Evolutionary conservation across 2,329 filamentous ascomycete species (phyloP).

Genomic region (Zelopaecilomyces penicillatus): DNA sequence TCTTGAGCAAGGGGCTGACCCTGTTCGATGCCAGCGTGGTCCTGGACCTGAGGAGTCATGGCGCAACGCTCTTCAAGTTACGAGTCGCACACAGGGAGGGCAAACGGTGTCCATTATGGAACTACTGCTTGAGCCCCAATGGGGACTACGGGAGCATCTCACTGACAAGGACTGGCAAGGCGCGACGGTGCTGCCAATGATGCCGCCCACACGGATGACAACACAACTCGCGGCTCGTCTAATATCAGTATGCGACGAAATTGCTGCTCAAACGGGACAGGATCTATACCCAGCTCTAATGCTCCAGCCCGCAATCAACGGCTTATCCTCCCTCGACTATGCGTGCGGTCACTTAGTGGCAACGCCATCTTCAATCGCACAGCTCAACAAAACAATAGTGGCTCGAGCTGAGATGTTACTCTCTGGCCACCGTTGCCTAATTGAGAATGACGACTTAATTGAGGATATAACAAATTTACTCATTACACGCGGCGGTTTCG

Average conservation of each 20-base stretch:
- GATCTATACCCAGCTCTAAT: constrained; percentile 13
- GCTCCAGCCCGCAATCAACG: background rate
- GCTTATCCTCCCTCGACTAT: constrained; percentile 9
- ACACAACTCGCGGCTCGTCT: constrained; percentile 5
- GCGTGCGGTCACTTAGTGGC: constrained; percentile 1
- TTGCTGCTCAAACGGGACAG: constrained; percentile 9
- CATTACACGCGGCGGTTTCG: background rate
- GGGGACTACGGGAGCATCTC: constrained; percentile 11
- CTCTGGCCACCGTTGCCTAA: constrained; percentile 1
- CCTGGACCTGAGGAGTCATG: constrained; percentile 6
- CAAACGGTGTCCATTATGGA: constrained; percentile 7
- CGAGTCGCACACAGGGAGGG: background rate
- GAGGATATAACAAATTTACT: background rate
- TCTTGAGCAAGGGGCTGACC: constrained; percentile 15
- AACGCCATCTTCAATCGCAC: background rate
- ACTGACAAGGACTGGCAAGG: constrained; percentile 11
- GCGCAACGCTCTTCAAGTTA: constrained; percentile 11
- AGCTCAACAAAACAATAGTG: constrained; percentile 3
- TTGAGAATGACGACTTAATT: background rate
- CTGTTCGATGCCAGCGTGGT: constrained; percentile 8
- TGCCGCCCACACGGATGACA: background rate
- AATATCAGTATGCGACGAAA: constrained; percentile 8
- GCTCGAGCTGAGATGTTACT: constrained; percentile 2
- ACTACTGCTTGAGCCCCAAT: constrained; percentile 11
- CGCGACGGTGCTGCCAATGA: constrained; percentile 7